A percentile compares a stretch with the other conserved stretches of the same genome.
phyloP scores from a whole-genome alignment of 441 rosid species.

The Syzygium malaccense region DNA sequence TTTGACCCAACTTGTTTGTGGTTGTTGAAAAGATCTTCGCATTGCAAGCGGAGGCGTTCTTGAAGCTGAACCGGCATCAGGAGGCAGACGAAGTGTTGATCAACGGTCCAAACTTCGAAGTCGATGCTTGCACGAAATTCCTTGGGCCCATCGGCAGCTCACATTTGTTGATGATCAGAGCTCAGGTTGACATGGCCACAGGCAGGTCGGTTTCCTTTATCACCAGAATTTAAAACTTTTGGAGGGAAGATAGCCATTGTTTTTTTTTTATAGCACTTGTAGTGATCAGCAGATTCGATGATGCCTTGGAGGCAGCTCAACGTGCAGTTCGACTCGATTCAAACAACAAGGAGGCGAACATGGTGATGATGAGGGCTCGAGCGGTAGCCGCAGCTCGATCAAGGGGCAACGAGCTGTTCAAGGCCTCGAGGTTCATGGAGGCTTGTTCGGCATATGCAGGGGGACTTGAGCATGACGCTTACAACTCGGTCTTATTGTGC shows the following conservation, averaged over 20 bases:
- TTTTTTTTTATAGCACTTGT: neutral
- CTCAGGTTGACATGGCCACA: slow-evolving; percentile 49
- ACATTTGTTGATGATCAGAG: slow-evolving; percentile 40
- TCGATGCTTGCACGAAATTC: slow-evolving; percentile 36
- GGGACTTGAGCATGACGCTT: slow-evolving; percentile 61
- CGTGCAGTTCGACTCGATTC: slow-evolving; percentile 62
- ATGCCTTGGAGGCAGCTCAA: slow-evolving; percentile 50
- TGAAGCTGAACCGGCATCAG: slow-evolving; percentile 59
- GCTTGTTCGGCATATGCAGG: slow-evolving; percentile 66
- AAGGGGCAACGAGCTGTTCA: slow-evolving; percentile 70
- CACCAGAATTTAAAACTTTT: neutral
- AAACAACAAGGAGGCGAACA: slow-evolving; percentile 40
- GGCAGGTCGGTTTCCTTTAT: slow-evolving; percentile 48
- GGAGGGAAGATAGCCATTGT: neutral
- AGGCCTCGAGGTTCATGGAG: slow-evolving; percentile 41
- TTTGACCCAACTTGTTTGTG: neutral
- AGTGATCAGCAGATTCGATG: slow-evolving; percentile 46
- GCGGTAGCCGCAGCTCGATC: slow-evolving; percentile 56
- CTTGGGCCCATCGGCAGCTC: slow-evolving; percentile 40
- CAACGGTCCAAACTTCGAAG: slow-evolving; percentile 37
- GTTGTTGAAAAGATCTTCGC: slow-evolving; percentile 40
- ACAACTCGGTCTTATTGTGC: slow-evolving; percentile 62
- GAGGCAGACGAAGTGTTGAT: slow-evolving; percentile 49
- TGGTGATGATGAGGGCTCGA: slow-evolving; percentile 29
- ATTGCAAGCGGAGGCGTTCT: slow-evolving; percentile 61